These are phyloP conservation scores for Lentithecium fluviatile DNA, from an alignment of 495 filamentous ascomycete genomes.

Conservation along the genomic window DNA sequence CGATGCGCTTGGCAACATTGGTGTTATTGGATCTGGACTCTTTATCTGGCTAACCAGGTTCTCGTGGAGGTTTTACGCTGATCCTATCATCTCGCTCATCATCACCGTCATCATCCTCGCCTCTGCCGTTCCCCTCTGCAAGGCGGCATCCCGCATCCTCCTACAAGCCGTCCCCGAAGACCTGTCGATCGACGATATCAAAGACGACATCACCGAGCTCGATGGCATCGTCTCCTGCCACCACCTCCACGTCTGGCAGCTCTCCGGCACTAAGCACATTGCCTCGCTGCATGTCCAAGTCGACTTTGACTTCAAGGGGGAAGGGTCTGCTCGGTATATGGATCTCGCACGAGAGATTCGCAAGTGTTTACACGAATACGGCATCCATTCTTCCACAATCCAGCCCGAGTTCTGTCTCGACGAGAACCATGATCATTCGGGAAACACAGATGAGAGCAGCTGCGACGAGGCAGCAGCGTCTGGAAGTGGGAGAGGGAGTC, in stretches of 20 bases:
- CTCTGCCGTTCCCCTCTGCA: constrained; percentile 88
- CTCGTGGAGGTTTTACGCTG: constrained; percentile 72
- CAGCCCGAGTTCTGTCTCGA: constrained; percentile 87
- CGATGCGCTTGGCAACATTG: constrained; percentile 93
- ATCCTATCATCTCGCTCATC: constrained; percentile 87
- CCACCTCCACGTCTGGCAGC: constrained; percentile 96
- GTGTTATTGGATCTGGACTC: constrained; percentile 89
- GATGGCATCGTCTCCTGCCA: constrained; percentile 85
- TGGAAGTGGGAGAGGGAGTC: constrained; percentile 34
- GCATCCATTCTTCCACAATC: constrained; percentile 96
- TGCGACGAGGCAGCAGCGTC: constrained; percentile 38
- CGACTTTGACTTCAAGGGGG: constrained; percentile 68
- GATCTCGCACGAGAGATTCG: constrained; percentile 73
- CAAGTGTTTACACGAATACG: constrained; percentile 87
- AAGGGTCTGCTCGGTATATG: constrained; percentile 82
- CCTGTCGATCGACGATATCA: constrained; percentile 84
- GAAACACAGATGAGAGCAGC: constrained; percentile 27
- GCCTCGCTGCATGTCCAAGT: constrained; percentile 91
- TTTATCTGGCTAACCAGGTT: constrained; percentile 84
- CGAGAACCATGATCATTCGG: constrained; percentile 52
- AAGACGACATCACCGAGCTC: constrained; percentile 81
- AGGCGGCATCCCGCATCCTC: constrained; percentile 88
- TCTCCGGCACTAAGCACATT: constrained; percentile 88
- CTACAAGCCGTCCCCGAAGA: constrained; percentile 88
- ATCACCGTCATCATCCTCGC: constrained; percentile 92